A percentile compares a stretch with the other conserved stretches of the same genome.
Evolutionary conservation across 352 stramenopile genomes (phyloP).

Genomic region (Globisporangium cystogenes): DNA sequence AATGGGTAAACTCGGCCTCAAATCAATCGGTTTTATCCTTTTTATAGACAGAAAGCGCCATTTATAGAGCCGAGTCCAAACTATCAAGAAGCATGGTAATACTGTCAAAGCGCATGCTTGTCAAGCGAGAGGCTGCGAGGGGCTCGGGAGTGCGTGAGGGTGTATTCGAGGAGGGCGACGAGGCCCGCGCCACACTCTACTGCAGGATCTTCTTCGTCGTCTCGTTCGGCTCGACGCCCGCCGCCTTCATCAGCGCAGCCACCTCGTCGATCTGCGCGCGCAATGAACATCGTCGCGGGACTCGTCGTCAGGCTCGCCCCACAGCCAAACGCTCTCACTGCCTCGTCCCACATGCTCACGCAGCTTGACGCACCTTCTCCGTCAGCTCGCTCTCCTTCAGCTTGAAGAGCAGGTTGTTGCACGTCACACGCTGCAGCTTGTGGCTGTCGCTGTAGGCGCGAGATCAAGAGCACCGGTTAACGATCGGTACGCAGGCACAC

Average conservation of each 20-base stretch:
- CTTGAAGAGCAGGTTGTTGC: conserved; percentile 85
- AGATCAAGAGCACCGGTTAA: conserved; percentile 1
- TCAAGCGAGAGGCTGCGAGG: background rate
- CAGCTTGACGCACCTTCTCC: conserved; percentile 36
- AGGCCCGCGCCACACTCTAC: conserved; percentile 20
- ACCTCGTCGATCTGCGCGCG: conserved; percentile 60
- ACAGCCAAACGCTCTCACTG: background rate
- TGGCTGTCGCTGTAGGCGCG: conserved; percentile 34
- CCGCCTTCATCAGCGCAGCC: conserved; percentile 69
- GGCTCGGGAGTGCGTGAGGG: conserved; percentile 2
- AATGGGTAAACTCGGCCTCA: no score
- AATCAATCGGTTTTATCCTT: no score
- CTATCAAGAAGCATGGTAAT: no score
- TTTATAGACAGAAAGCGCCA: no score
- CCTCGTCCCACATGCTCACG: background rate
- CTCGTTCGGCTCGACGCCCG: conserved; percentile 72
- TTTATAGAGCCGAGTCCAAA: no score
- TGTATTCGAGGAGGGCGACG: conserved; percentile 2
- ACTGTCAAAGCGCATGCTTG: no score
- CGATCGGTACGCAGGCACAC: background rate
- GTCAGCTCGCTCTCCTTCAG: conserved; percentile 75
- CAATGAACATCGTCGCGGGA: background rate
- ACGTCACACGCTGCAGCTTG: conserved; percentile 81
- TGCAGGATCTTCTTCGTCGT: conserved; percentile 82
- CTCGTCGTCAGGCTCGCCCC: background rate